Base-by-base conservation (phyloP, 202 grass and related monocot genomes). In the Saccharum hybrid region DNA sequence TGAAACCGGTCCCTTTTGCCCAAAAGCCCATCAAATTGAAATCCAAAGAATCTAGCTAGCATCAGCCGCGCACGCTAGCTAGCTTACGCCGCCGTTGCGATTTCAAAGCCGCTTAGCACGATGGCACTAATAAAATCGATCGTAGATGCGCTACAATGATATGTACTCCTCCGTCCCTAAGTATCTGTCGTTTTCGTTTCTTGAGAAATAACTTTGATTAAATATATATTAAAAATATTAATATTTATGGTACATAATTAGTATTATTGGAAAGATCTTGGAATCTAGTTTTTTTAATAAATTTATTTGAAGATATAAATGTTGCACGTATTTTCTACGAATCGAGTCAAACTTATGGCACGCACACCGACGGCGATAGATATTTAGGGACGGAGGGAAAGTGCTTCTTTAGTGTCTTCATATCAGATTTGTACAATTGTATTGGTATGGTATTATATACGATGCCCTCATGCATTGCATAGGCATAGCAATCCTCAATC, bases 51-150 rank as follows among this genome's bases (percentile, higher is more conserved):
- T 21, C 33, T 56, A 42, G 12, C 52, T 28, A 46, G 12, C 66
- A 72, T 66, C 66, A 68, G 63, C 73, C 21, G 12, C 57, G n/a
- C 62, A 33, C 49, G 36, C 36, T 37, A 37, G 36, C 36, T 10
- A 42, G 41, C 68, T n/a, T 9, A 68, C n/a, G 57, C 57, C 59
- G 59, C 42, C 15, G 18, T 18, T 54, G 51, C 51, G 16, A 19
- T 78, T 86, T 86, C 82, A 79, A 67, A 88, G 82, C 86, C 11
- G 52, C 1, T 3, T 49, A 45, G 8, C 14, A 52, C 59, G n/a
- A 84, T 33, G 49, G 14, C 33, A 77, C n/a, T 66, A 7, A 26
- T 31, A 79, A 37, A 22, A 67, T 16, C 18, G 63, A 23, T 37
- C 0, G 60, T 9, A 52, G 49, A 52, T 52, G 28, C n/a, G 5